These are phyloP conservation scores for Cucumis sativus DNA, from an alignment of 306 rosid genomes.

Conservation along the genomic window DNA sequence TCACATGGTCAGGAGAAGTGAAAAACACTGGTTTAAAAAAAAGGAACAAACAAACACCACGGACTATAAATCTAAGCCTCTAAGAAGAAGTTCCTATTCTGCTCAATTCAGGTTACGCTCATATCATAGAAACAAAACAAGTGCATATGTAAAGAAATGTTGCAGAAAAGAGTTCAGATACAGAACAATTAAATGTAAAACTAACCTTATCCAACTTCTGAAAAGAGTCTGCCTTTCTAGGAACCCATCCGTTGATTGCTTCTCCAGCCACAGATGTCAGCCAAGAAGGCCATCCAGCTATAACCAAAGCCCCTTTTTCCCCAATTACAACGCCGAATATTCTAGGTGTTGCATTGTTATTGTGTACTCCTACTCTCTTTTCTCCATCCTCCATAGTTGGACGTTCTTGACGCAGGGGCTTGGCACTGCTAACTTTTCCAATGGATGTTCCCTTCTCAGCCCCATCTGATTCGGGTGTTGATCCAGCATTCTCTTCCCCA, in stretches of 20 bases:
- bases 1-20: background rate
- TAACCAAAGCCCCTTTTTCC: conserved; percentile 51
- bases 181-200: background rate
- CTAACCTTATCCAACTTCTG: conserved; percentile 67
- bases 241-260: conserved; percentile 79
- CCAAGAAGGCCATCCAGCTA: conserved; percentile 96
- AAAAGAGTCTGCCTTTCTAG: conserved; percentile 69
- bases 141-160: background rate
- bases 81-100: background rate
- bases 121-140: background rate
- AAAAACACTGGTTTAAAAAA: background rate
- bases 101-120: background rate
- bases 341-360: conserved; percentile 15
- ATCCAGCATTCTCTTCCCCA: conserved; percentile 12
- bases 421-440: conserved; percentile 13
- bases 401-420: conserved; percentile 12
- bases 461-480: conserved; percentile 24
- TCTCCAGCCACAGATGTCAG: conserved; percentile 68
- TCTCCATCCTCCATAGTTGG: conserved; percentile 11
- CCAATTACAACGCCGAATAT: conserved; percentile 28
- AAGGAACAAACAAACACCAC: background rate
- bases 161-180: background rate
- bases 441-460: conserved; percentile 12
- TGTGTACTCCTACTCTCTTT: background rate
- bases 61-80: background rate